Percentiles rank a stretch among this genome's conserved stretches.
phyloP scores from a whole-genome alignment of 1,139 yeast genomes.

The Starmera stellimalicola region DNA sequence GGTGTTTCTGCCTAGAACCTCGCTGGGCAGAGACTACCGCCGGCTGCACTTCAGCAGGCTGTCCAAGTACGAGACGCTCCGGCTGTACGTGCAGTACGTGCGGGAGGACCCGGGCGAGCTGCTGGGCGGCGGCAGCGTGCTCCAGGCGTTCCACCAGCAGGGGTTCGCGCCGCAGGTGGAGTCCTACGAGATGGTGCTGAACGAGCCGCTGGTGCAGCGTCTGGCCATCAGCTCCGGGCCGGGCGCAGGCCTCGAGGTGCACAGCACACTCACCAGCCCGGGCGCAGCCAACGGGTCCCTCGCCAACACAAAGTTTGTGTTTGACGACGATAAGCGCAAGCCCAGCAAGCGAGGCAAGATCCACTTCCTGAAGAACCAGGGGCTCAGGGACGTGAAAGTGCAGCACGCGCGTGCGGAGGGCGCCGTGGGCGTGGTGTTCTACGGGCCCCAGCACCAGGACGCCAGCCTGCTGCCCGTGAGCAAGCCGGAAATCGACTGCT shows the following conservation, averaged over 20 bases:
- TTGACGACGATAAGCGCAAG: neutral
- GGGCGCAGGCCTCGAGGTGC: constrained; percentile 31
- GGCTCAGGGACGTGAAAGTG: constrained; percentile 36
- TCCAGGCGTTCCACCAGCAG: constrained; percentile 23
- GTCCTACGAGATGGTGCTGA: constrained; percentile 47
- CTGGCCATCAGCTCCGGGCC: constrained; percentile 34
- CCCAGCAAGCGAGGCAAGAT: too few species aligned
- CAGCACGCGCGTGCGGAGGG: constrained; percentile 43
- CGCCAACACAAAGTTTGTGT: constrained; percentile 33
- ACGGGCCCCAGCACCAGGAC: constrained; percentile 35
- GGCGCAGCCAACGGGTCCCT: neutral
- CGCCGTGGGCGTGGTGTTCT: constrained; percentile 48
- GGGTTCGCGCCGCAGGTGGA: constrained; percentile 47
- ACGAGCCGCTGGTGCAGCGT: constrained; percentile 39
- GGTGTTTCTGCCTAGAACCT: constrained; percentile 79
- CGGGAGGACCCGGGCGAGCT: too few species aligned
- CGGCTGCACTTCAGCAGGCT: constrained; percentile 58
- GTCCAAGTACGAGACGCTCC: constrained; percentile 54
- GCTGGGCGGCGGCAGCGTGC: neutral
- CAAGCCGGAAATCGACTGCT: constrained; percentile 25
- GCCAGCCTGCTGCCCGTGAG: constrained; percentile 30
- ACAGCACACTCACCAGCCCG: neutral
- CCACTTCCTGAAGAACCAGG: constrained; percentile 53
- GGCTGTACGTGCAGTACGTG: constrained; percentile 26
- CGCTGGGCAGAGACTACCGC: constrained; percentile 74